phyloP scores from a whole-genome alignment of 306 rosid genomes.

The Cicer pinnatifidum region DNA sequence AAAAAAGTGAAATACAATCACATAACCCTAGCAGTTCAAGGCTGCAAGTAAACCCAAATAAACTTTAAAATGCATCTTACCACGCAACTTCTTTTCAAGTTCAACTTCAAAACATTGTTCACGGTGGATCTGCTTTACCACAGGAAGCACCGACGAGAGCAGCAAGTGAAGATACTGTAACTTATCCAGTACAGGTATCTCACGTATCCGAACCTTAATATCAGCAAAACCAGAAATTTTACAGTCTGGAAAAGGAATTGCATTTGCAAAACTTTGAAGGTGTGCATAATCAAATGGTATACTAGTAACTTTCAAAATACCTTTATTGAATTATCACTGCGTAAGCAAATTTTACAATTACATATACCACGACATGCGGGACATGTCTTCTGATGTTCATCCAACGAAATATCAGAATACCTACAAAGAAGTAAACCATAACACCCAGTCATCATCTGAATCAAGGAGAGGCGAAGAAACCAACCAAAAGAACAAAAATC shows the following conservation, averaged over 20 bases:
- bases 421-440: conserved; percentile 52
- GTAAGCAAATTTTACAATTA: conserved; percentile 83
- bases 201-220: conserved; percentile 81
- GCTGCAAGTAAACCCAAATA: conserved; percentile 37
- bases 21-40: conserved; percentile 20
- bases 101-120: conserved; percentile 92
- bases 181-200: conserved; percentile 82
- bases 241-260: conserved; percentile 34
- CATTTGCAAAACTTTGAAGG: conserved; percentile 27
- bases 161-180: conserved; percentile 76
- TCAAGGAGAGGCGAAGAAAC: background rate
- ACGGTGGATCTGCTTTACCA: conserved; percentile 77
- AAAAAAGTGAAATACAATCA: conserved; percentile 36
- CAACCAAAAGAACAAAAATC: conserved; percentile 29
- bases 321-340: conserved; percentile 85
- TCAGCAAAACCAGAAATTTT: conserved; percentile 40
- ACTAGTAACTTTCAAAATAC: conserved; percentile 47
- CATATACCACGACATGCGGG: conserved; percentile 95
- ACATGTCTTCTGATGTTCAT: conserved; percentile 77
- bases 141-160: conserved; percentile 88
- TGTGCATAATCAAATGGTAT: conserved; percentile 31
- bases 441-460: conserved; percentile 26
- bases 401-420: conserved; percentile 70
- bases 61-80: conserved; percentile 56
- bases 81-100: conserved; percentile 77